phyloP scores from a whole-genome alignment of 495 filamentous ascomycete species.

The Lindgomyces ingoldianus region DNA sequence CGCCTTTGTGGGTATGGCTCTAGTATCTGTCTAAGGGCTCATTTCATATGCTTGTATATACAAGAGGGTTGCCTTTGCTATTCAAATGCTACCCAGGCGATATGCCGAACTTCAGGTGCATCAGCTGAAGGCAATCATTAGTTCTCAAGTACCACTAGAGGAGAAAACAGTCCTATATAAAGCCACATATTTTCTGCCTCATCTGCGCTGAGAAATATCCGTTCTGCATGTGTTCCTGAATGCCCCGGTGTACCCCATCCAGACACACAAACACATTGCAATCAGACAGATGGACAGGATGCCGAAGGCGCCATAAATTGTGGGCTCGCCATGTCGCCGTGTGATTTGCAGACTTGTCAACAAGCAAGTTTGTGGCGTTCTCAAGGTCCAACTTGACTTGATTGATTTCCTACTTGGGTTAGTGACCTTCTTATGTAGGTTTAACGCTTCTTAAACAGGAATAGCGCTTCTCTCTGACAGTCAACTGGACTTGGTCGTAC shows the following conservation, averaged over 20 bases:
- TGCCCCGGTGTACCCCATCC: constrained; percentile 1
- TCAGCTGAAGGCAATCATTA: not conserved
- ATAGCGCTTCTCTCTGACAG: too few species aligned
- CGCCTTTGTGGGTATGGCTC: not conserved
- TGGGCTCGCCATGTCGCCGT: not conserved
- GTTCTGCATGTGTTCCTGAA: not conserved
- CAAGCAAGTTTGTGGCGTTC: not conserved
- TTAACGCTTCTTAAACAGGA: too few species aligned
- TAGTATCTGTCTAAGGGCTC: not conserved
- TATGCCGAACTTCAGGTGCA: not conserved
- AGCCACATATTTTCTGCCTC: constrained; percentile 5
- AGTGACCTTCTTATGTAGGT: too few species aligned
- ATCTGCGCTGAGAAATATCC: not conserved
- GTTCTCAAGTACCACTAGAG: not conserved
- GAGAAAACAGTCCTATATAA: constrained; percentile 1
- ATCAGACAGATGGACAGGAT: not conserved
- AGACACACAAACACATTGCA: not conserved
- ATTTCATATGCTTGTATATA: not conserved
- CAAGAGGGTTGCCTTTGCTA: not conserved
- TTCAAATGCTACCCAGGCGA: not conserved
- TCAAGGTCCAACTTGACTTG: not conserved
- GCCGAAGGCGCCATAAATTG: not conserved
- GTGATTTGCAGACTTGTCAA: not conserved
- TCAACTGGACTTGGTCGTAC: too few species aligned
- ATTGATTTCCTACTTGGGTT: not conserved